These are phyloP conservation scores for Pinus tabuliformis DNA, from an alignment of 75 land plant genomes.

Conservation along the genomic window DNA sequence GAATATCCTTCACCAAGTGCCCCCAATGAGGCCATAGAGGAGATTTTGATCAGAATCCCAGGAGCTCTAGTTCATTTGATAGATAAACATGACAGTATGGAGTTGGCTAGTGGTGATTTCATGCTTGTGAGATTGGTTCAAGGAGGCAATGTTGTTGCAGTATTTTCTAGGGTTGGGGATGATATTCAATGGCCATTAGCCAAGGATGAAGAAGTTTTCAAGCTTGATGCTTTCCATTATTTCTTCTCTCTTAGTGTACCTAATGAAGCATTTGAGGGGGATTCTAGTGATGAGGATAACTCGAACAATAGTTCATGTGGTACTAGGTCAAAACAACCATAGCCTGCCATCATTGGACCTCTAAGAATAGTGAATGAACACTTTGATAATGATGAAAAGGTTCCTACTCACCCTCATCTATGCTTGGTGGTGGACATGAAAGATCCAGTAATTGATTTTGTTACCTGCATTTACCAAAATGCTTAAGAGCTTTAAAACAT, in stretches of 20 bases:
- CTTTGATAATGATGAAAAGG: too few relatives aligned
- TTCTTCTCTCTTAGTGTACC: conserved; percentile 78
- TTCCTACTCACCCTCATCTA: too few relatives aligned
- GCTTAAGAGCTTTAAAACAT: too few relatives aligned
- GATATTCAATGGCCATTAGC: conserved; percentile 80
- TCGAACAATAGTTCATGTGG: too few relatives aligned
- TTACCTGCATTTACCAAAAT: too few relatives aligned
- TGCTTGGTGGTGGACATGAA: too few relatives aligned
- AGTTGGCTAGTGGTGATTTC: conserved; percentile 62
- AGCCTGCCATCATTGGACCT: too few relatives aligned
- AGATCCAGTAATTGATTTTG: too few relatives aligned
- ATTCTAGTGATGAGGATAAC: too few relatives aligned
- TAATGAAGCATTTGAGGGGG: conserved; percentile 3
- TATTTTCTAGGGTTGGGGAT: conserved; percentile 58
- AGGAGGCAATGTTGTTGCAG: conserved; percentile 48
- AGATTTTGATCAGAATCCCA: conserved; percentile 43
- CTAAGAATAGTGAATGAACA: too few relatives aligned
- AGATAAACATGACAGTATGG: conserved; percentile 52
- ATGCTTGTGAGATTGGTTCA: conserved; percentile 46
- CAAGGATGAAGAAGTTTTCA: conserved; percentile 61
- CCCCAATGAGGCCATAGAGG: conserved; percentile 34
- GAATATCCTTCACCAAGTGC: conserved; percentile 10
- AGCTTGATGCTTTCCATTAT: conserved; percentile 77
- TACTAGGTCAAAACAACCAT: too few relatives aligned
- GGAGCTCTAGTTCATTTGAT: conserved; percentile 74